These are phyloP conservation scores for Acanthamoeba polyphaga DNA, from an alignment of 208 protist genomes.

Conservation along the genomic window DNA sequence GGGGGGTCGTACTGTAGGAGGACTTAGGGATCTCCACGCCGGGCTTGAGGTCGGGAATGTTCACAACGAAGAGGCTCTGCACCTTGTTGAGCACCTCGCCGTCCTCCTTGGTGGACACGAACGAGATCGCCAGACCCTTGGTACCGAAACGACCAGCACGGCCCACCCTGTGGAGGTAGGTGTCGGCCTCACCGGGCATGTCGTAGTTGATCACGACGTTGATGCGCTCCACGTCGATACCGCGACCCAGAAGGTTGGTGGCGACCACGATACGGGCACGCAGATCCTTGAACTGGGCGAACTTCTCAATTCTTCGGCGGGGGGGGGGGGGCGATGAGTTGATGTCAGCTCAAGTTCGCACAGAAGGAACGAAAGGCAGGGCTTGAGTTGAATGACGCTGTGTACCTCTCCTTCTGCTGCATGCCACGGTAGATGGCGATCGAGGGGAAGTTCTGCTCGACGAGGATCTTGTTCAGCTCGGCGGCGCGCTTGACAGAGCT, in stretches of 20 bases:
- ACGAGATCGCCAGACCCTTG: conserved; percentile 99
- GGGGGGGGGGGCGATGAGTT: not conserved
- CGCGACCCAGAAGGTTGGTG: conserved; percentile 99
- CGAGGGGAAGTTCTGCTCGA: conserved; percentile 97
- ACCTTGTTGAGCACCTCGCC: conserved; percentile 96
- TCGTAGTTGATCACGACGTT: conserved; percentile 99
- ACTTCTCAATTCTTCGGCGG: conserved; percentile 76
- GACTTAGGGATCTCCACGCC: conserved; percentile 93
- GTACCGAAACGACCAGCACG: conserved; percentile 99
- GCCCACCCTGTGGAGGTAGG: conserved; percentile 98
- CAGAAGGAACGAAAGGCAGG: not conserved
- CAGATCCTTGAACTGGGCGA: conserved; percentile 98
- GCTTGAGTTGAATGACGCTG: conserved; percentile 31
- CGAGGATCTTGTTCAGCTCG: conserved; percentile 96
- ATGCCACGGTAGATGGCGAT: conserved; percentile 96
- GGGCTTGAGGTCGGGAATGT: conserved; percentile 94
- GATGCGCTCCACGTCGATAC: conserved; percentile 99
- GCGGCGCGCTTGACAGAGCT: conserved; percentile 94
- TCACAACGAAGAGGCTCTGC: conserved; percentile 98
- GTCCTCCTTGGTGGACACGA: conserved; percentile 96
- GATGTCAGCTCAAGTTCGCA: not conserved
- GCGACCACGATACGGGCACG: conserved; percentile 98
- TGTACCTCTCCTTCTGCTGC: conserved; percentile 94
- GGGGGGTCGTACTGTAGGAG: conserved; percentile 88
- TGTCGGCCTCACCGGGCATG: conserved; percentile 97